Conservation (phyloP, 768 basidiomycete genomes). For the Tulasnella sp. region DNA sequence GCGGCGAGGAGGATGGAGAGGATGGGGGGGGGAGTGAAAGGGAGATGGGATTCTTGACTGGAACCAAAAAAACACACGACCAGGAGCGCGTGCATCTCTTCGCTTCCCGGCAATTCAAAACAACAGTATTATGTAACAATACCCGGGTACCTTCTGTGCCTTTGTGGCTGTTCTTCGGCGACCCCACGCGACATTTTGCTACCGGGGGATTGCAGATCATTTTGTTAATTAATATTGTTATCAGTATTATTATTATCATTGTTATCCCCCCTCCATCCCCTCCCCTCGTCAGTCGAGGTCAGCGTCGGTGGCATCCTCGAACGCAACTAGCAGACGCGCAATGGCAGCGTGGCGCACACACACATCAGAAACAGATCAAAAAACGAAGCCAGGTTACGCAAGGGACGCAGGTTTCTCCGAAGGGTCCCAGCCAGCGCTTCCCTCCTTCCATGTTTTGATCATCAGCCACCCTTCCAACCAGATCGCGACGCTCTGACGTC, state of each 20-base stretch:
- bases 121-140: neutral
- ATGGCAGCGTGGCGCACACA: neutral
- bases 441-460: slow-evolving; percentile 1
- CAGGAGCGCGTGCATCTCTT: neutral
- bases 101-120: neutral
- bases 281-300: no score
- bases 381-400: neutral
- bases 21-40: neutral
- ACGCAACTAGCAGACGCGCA: neutral
- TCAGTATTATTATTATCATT: no score
- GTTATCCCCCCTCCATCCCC: no score
- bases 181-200: neutral
- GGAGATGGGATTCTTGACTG: neutral
- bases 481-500: neutral
- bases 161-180: slow-evolving; percentile 2
- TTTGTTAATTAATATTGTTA: no score
- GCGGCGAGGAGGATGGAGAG: neutral
- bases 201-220: neutral
- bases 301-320: neutral
- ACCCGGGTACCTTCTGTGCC: neutral
- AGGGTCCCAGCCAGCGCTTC: neutral
- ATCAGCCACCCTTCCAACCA: neutral
- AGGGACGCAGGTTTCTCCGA: neutral
- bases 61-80: neutral
- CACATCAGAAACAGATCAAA: neutral